Evolutionary conservation across 352 stramenopile genomes (phyloP), one percentile per base, ranked within the genome.

Genomic region (Globisporangium orthogonon): DNA sequence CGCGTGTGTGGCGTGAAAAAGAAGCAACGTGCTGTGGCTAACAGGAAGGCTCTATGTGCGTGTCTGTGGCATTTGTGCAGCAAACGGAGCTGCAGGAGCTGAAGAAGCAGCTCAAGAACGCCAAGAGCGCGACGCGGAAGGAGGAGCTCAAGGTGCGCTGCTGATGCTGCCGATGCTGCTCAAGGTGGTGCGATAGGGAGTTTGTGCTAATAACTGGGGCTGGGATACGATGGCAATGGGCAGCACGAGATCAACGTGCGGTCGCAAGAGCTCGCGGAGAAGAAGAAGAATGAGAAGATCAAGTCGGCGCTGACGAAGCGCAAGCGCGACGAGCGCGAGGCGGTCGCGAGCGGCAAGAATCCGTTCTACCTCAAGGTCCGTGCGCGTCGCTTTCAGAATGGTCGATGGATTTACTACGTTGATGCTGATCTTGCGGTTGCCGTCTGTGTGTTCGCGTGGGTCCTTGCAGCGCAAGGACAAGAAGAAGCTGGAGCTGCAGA

Each of bases 331-430:
- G 90, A 97, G 65, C 73, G 86, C 37, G 83, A 94, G 29, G 87
- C 87, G 9, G 90, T 97, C n/a, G 87, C 82, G 7, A 84, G 65
- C 23, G 90, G 90, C 59, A 97, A 97, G 67, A 89, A 80, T 50
- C 76, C 89, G 13, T 97, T 93, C 64, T 97, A 96, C 63, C 77
- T 97, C 58, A 97, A 93, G 74, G 76, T 85, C 56, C 35, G 58
- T 51, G 29, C 37, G 17, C 37, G 43, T 30, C 41, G 11, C 10
- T 49, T n/a, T 4, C 37, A 3, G 10, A 9, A 9, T 33, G 29
- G 3, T 29, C n/a, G 31, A 9, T 50, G 37, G 4, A 44, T 45
- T 31, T 4, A 7, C 44, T 23, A 23, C 23, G 23, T 23, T 49
- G 18, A 18, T 30, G 11, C 10, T 55, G 50, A 47, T 18, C 10